A percentile compares a stretch with the other conserved stretches of the same genome.
phyloP scores from a whole-genome alignment of 2,329 filamentous ascomycete species.

The Pestalotiopsis sp. region DNA sequence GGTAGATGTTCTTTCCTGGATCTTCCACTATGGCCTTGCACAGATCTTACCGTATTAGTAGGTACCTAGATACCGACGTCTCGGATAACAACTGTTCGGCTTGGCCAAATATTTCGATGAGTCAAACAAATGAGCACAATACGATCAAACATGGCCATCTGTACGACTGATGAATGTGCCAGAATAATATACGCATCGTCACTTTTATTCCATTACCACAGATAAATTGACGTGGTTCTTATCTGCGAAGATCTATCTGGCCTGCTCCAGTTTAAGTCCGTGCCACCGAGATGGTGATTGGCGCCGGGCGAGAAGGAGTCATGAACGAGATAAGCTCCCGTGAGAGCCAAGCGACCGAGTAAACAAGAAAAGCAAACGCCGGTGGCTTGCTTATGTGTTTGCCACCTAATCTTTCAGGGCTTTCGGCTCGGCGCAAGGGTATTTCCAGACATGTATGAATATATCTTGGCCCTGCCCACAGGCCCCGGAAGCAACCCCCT shows the following conservation, averaged over 20 bases:
- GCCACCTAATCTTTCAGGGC: neutral
- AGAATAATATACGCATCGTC: neutral
- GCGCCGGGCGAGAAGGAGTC: neutral
- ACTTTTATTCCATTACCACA: neutral
- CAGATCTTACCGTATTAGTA: no score
- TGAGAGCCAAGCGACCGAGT: neutral
- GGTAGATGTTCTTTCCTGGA: neutral
- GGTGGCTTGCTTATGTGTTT: neutral
- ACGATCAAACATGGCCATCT: neutral
- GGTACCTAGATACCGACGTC: neutral
- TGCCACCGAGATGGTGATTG: constrained; percentile 3
- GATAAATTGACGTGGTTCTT: constrained; percentile 5
- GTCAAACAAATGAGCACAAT: neutral
- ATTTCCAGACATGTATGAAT: neutral
- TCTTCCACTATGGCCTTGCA: no score
- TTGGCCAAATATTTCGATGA: neutral
- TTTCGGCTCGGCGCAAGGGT: neutral
- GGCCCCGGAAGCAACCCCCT: neutral
- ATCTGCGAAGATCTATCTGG: neutral
- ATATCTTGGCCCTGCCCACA: neutral
- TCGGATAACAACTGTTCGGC: neutral
- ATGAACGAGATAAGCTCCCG: constrained; percentile 1
- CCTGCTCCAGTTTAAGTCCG: constrained; percentile 7
- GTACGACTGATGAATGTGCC: neutral
- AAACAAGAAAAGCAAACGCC: constrained; percentile 3